Evolutionary conservation across 2,329 filamentous ascomycete species (phyloP), one percentile per base, ranked within the genome.

Genomic region (Gremmenia infestans): DNA sequence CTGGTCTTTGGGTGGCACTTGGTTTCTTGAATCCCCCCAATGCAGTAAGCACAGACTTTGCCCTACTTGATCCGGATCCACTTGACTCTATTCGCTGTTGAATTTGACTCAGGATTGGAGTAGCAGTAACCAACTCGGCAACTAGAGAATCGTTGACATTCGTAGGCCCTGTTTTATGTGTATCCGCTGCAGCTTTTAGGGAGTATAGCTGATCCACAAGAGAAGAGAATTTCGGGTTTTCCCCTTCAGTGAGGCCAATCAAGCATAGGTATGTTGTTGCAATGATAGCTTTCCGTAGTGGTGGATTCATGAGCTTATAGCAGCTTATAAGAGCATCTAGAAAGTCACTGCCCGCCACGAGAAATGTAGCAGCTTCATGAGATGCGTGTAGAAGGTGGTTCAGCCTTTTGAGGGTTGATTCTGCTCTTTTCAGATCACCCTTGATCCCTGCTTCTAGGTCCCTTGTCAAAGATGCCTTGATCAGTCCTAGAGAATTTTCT

Each of bases 341-440:
- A 64, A 94, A 93, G 72, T 97, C 93, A 50, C 88, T 91, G 1
- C 93, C 93, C 0, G 88, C 88, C 63, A 96, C 81, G 65, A 96
- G 86, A 63, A 89, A 76, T 1, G 75, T 73, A 19, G 80, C 81
- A 0, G 77, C 74, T 19, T 78, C 74, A 0, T 82, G 76, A 5
- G 85, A 89, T 6, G 75, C 76, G 62, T 83, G 78, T 5, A 91
- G 72, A 4, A 92, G 72, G 50, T 83, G 78, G 56, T 84, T 88
- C n/a, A 90, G 67, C 9, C 74, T 74, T 48, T 77, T 76, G 35
- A 91, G 73, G 0, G 75, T 74, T 1, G 71, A 69, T 65, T 88
- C 82, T 0, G 82, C 76, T 6, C 73, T 71, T 40, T 77, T 78
- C 4, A 86, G 72, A 52, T 85, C 77, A 2, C 78, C 78, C 35